These are phyloP conservation scores for Globisporangium takayamanum DNA, from an alignment of 352 stramenopile genomes.

Conservation along the genomic window DNA sequence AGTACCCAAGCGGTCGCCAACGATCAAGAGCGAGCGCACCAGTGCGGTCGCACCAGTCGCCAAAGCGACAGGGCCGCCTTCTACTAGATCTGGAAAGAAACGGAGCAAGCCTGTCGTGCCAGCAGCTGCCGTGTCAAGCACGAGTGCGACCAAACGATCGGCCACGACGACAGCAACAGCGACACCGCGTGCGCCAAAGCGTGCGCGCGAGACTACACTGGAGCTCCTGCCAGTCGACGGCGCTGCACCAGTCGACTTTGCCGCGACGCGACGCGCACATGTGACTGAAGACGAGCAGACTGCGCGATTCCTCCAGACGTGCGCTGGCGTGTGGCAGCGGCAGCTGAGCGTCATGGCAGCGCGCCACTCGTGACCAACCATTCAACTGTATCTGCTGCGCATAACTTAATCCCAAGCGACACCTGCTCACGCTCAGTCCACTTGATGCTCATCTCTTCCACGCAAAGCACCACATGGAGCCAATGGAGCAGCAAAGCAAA, in stretches of 20 bases:
- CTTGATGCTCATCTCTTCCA: not conserved
- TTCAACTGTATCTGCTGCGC: too few relatives aligned
- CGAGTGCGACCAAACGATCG: not conserved
- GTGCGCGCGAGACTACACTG: conserved; percentile 5
- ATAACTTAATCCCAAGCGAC: not conserved
- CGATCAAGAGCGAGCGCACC: conserved; percentile 1
- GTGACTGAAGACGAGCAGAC: conserved; percentile 12
- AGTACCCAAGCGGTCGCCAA: conserved; percentile 1
- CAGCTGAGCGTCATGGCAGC: conserved; percentile 16
- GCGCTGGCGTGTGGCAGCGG: conserved; percentile 26
- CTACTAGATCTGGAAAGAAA: conserved; percentile 9
- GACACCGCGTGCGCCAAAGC: conserved; percentile 2
- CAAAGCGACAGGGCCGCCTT: not conserved
- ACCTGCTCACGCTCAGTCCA: not conserved
- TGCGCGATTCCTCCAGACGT: conserved; percentile 19
- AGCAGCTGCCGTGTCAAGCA: not conserved
- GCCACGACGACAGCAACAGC: not conserved
- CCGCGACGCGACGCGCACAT: conserved; percentile 11
- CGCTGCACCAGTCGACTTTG: conserved; percentile 9
- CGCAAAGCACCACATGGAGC: not conserved
- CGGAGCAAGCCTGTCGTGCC: conserved; percentile 3
- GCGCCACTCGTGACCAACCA: conserved; percentile 3
- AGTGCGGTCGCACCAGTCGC: not conserved
- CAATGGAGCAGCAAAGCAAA: not conserved
- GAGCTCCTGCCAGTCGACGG: conserved; percentile 6